Evolutionary conservation across 257 asterid genomes (phyloP).

Genomic region (Solanum lycopersicoides): DNA sequence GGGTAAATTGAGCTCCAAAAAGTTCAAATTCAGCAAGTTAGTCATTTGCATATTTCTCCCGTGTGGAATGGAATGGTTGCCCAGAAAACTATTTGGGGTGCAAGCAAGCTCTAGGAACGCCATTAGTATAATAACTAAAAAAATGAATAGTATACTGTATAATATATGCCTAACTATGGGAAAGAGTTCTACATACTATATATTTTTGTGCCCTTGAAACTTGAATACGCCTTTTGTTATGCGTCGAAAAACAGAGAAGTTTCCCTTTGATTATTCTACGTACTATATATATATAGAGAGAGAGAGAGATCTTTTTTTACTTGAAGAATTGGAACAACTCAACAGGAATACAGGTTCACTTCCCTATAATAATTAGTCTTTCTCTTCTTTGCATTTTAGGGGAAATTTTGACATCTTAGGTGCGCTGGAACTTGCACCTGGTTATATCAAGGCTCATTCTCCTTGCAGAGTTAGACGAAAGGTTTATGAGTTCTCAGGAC

Average conservation of each 20-base stretch:
- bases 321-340: not conserved
- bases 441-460: too few relatives aligned
- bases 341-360: not conserved
- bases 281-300: too few relatives aligned
- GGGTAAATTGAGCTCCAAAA: too few relatives aligned
- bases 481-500: too few relatives aligned
- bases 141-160: not conserved
- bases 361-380: not conserved
- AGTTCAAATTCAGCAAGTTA: too few relatives aligned
- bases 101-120: not conserved
- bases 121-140: not conserved
- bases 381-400: conserved; percentile 16
- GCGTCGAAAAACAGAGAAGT: not conserved
- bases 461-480: too few relatives aligned
- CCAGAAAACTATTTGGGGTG: too few relatives aligned
- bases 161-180: not conserved
- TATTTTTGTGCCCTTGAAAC: not conserved
- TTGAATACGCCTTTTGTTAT: too few relatives aligned
- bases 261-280: not conserved
- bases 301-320: not conserved
- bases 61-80: not conserved
- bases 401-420: conserved; percentile 40
- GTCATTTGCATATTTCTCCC: not conserved
- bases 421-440: not conserved
- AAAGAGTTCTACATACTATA: not conserved